These are phyloP conservation scores for Termitomyces sp. DNA, from an alignment of 768 basidiomycete species.

Conservation along the genomic window DNA sequence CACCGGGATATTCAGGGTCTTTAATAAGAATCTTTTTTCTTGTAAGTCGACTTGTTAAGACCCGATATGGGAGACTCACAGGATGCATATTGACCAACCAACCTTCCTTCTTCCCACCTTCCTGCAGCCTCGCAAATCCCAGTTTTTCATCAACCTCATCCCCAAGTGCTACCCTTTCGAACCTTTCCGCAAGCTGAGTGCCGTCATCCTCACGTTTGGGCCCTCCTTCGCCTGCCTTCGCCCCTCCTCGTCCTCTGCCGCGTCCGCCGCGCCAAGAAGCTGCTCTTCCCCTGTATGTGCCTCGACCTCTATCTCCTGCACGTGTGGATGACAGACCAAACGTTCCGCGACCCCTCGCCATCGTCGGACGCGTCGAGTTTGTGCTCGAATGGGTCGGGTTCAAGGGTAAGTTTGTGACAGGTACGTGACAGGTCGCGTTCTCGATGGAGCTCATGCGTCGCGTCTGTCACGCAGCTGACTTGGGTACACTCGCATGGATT, in stretches of 20 bases:
- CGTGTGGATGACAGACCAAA: constrained; percentile 54
- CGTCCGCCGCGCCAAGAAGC: constrained; percentile 49
- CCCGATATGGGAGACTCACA: constrained; percentile 36
- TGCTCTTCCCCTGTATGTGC: constrained; percentile 43
- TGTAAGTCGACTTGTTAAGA: background rate
- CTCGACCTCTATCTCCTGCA: constrained; percentile 37
- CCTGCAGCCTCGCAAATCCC: constrained; percentile 78
- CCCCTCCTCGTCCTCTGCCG: constrained; percentile 46
- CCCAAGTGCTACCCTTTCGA: constrained; percentile 67
- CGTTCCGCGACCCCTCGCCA: constrained; percentile 49
- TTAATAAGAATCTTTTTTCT: constrained; percentile 72
- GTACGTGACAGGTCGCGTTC: constrained; percentile 14
- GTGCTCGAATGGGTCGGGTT: background rate
- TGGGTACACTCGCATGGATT: no score
- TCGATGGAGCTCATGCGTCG: background rate
- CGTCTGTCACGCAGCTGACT: background rate
- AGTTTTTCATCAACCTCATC: constrained; percentile 95
- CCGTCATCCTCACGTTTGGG: constrained; percentile 86
- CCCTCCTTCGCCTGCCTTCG: constrained; percentile 38
- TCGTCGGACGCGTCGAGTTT: constrained; percentile 16
- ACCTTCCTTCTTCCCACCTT: constrained; percentile 74
- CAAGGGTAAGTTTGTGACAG: background rate
- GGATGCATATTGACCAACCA: constrained; percentile 99
- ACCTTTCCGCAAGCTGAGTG: constrained; percentile 77
- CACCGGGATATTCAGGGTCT: constrained; percentile 79